Evolutionary conservation across 768 basidiomycete genomes (phyloP), one percentile per base, ranked within the genome.

Genomic region (Chalciporus pseudorubinellus): DNA sequence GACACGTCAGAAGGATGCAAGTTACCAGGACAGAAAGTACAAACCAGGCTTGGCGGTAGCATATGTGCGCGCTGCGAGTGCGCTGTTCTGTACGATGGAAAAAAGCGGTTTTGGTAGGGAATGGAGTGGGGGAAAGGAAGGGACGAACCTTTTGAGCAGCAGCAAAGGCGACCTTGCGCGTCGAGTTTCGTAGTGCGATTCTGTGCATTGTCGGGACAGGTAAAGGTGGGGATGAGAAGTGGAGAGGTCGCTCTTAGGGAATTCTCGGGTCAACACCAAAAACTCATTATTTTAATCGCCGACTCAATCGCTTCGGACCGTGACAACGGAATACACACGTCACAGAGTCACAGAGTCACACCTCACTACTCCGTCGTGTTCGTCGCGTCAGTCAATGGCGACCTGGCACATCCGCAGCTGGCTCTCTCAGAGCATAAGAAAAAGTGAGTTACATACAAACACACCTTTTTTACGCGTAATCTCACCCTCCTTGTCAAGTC

Each of bases 21-120:
- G 33, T 31, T n/a, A 22, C 11, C 14, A 7, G 20, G 21, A 33
- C 39, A 42, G 22, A 39, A 46, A 50, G 45, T 31, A 71, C 89
- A 59, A 60, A 98, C 95, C 90, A 74, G 97, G 86, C 79, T 99
- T 99, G 65, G 95, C 95, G 63, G 95, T 94, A 63, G 97, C 97
- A 79, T 99, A 99, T 57, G 88, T 79, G 69, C 95, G 91, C 68
- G 84, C 72, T 52, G 78, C 72, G 63, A 79, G 75, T 53, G 76
- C 74, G 66, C 58, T 22, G 47, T 69, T 77, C 75, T 78, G 55
- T 40, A 46, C 49, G 44, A 43, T 1, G 38, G 44, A 36, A 59
- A 47, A 50, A 56, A 48, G 44, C 22, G 47, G 53, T 43, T 57
- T 16, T 45, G 44, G 45, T 46, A 43, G 19, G 59, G 39, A 48